Evolutionary conservation across 2,329 filamentous ascomycete species (phyloP).

Genomic region (Talaromyces sp.): DNA sequence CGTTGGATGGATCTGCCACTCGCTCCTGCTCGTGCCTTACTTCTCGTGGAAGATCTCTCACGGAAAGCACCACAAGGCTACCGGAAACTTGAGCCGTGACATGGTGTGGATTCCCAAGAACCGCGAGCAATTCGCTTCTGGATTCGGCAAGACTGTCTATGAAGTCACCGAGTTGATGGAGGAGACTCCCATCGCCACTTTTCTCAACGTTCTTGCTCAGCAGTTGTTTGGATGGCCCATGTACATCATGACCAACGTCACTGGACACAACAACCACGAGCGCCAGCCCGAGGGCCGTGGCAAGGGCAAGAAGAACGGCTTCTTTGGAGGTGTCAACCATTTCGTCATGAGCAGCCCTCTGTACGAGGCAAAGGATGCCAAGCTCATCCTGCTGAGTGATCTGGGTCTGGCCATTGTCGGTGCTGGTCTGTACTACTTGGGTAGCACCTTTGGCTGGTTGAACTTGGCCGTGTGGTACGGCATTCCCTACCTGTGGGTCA

Average conservation of each 20-base stretch:
- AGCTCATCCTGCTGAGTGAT: slow-evolving; percentile 81
- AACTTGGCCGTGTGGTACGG: slow-evolving; percentile 96
- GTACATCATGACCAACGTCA: slow-evolving; percentile 89
- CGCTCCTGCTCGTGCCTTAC: slow-evolving; percentile 84
- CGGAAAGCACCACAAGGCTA: slow-evolving; percentile 99
- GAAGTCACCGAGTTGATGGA: slow-evolving; percentile 86
- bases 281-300: slow-evolving; percentile 89
- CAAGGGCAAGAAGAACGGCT: slow-evolving; percentile 83
- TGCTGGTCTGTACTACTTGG: slow-evolving; percentile 61
- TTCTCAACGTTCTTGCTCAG: slow-evolving; percentile 69
- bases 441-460: slow-evolving; percentile 71
- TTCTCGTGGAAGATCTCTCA: slow-evolving; percentile 99
- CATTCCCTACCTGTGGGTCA: slow-evolving; percentile 92
- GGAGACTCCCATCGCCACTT: slow-evolving; percentile 84
- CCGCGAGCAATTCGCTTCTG: slow-evolving; percentile 71
- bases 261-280: slow-evolving; percentile 92
- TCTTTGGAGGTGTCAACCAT: slow-evolving; percentile 81
- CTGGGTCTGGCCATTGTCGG: slow-evolving; percentile 66
- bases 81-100: slow-evolving; percentile 92
- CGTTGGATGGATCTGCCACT: slow-evolving; percentile 89
- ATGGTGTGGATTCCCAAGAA: slow-evolving; percentile 99
- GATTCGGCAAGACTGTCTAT: slow-evolving; percentile 68
- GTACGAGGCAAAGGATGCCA: slow-evolving; percentile 86
- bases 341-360: slow-evolving; percentile 83
- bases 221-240: slow-evolving; percentile 90